A percentile compares a stretch with the other conserved stretches of the same genome.
phyloP scores from a whole-genome alignment of 768 basidiomycete species.

The Amanita rimosa region DNA sequence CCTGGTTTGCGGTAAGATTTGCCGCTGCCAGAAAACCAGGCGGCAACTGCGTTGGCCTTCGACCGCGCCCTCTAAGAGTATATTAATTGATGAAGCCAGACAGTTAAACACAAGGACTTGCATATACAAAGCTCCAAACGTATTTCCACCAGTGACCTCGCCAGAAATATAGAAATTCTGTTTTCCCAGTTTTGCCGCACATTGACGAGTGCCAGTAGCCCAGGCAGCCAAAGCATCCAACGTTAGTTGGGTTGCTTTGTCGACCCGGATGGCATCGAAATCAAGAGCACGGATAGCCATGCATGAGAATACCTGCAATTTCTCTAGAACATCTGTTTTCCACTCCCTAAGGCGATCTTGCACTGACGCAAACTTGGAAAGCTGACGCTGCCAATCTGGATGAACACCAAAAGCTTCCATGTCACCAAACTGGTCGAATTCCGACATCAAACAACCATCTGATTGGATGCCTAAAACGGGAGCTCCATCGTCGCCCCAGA shows the following conservation, averaged over 20 bases:
- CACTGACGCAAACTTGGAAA: conserved; percentile 92
- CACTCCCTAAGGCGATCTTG: conserved; percentile 95
- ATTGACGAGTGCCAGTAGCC: conserved; percentile 62
- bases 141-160: conserved; percentile 91
- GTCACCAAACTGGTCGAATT: conserved; percentile 94
- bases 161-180: conserved; percentile 85
- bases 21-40: conserved; percentile 58
- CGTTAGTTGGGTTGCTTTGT: conserved; percentile 89
- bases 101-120: conserved; percentile 22
- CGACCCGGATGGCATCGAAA: conserved; percentile 90
- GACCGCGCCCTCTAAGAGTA: conserved; percentile 66
- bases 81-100: neutral
- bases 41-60: conserved; percentile 64
- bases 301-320: conserved; percentile 72
- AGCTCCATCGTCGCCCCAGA: conserved; percentile 73
- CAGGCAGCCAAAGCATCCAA: conserved; percentile 71
- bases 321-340: conserved; percentile 68
- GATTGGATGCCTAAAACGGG: conserved; percentile 39
- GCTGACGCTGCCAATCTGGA: conserved; percentile 87
- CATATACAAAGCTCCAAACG: conserved; percentile 82
- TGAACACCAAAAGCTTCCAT: conserved; percentile 98
- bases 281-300: conserved; percentile 83
- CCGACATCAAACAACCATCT: conserved; percentile 67
- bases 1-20: conserved; percentile 46
- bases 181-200: conserved; percentile 65